Conservation (phyloP, 352 stramenopile species). For the Pythium monospermum region DNA sequence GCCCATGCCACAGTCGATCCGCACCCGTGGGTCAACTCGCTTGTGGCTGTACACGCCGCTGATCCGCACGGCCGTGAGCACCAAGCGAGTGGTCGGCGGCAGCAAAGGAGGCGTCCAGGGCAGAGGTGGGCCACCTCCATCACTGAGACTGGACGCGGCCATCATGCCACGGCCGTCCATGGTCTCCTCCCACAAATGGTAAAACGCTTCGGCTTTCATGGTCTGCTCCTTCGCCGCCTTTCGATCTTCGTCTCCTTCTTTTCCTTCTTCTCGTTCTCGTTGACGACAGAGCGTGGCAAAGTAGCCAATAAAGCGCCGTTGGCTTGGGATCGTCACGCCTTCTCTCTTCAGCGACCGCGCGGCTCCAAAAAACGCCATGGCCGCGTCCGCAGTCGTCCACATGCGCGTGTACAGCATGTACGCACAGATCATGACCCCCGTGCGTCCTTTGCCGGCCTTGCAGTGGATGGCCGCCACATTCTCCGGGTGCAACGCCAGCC, state of each 20-base stretch:
- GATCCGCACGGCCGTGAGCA: constrained; percentile 36
- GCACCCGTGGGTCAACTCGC: constrained; percentile 47
- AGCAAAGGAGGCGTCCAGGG: constrained; percentile 19
- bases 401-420: constrained; percentile 67
- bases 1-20: constrained; percentile 34
- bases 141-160: neutral
- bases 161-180: constrained; percentile 30
- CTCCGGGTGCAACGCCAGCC: constrained; percentile 43
- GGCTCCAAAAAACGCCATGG: constrained; percentile 64
- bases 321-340: constrained; percentile 80
- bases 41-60: constrained; percentile 42
- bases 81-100: constrained; percentile 29
- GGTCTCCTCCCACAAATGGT: constrained; percentile 39
- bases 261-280: neutral
- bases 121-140: too few relatives aligned
- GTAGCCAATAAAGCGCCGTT: constrained; percentile 74
- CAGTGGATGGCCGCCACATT: constrained; percentile 89
- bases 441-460: constrained; percentile 89
- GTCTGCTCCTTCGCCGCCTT: constrained; percentile 25
- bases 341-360: constrained; percentile 70
- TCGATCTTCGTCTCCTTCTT: neutral
- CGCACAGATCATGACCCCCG: constrained; percentile 84
- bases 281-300: constrained; percentile 52
- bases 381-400: constrained; percentile 52
- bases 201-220: constrained; percentile 36